Base-by-base conservation (phyloP, 306 rosid species). In the cucumber (Cucumis sativus) region DNA sequence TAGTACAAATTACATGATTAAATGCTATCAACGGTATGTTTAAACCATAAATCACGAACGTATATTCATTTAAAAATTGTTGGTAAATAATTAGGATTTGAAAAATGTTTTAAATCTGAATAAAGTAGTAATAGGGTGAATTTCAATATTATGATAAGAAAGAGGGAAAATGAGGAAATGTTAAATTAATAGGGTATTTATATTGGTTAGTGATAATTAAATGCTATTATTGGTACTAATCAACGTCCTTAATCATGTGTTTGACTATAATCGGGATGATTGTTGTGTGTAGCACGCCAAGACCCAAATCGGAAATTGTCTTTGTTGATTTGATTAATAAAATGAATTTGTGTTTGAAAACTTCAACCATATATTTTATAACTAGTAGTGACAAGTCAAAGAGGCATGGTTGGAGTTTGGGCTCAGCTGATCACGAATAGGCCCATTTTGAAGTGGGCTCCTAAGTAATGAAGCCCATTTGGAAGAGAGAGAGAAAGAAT, bases 361-460 rank as follows among this genome's bases (percentile, higher is more conserved):
- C 7, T 35, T 64, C 71, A 64, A 33, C 70, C 16, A 28, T 63
- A 13, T 62, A 8, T 10, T 28, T 13, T 28, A 3, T 28, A 9
- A 61, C 8, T 65, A 10, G 17, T 60, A 11, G 37, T 4, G 14
- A 25, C 9, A 25, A 61, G 67, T 61, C n/a, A 12, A 62, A 30
- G 20, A 62, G 41, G 14, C 5, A 33, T 62, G 43, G 41, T 64
- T 64, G 23, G 70, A 35, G 70, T 16, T 64, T 64, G 74, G 74
- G 55, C 74, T 68, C 20, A 9, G 18, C 6, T n/a, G 74, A 12
- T 20, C 47, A 28, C 3, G n/a, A 41, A 12, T 41, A 20, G 16
- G 74, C 74, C 74, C 74, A 67, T n/a, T 7, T 41, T 67, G 10
- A 39, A n/a, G 74, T 67, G 74, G 74, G 74, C 74, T 17, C 25